Evolutionary conservation across 495 filamentous ascomycete species (phyloP), one percentile per base, ranked within the genome.

Genomic region (Rusavskia elegans): DNA sequence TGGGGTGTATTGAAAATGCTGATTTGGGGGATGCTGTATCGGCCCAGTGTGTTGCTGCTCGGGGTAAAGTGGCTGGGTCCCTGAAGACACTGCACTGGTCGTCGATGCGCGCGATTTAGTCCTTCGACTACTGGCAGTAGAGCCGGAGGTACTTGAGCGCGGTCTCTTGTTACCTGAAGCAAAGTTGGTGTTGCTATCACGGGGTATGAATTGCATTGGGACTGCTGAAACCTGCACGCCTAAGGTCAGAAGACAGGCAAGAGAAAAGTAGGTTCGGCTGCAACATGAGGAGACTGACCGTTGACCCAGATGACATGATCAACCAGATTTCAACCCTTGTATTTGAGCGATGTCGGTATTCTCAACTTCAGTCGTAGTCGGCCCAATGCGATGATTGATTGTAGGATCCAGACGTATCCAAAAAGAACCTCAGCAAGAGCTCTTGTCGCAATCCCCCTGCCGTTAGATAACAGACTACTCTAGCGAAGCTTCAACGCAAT

Each of bases 61-160:
- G 19, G 20, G 80, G 27, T 83, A 70, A 39, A 75, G 76, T 44
- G 82, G 74, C 56, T 84, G 84, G 32, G 81, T 83, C 7, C 75
- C 71, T 60, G 72, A 75, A 56, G 81, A 88, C 55, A 82, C 83
- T 14, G 81, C 77, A 49, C 86, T 90, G n/a, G 85, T 80, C 5
- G 87, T 92, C 42, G 88, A 95, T 38, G 83, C 87, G 67, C 86
- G 73, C 29, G 88, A 95, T 32, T 79, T 71, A 50, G 84, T 76
- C 42, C 85, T 77, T 61, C 79, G 83, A 59, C 73, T 74, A 53
- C 78, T 76, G 48, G 71, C 71, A 27, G 53, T 62, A 2, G 81
- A 82, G 29, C 70, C 63, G 32, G 74, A 70, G 19, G 77, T 80
- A 61, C 73, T 77, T 3, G 80, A 82, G 17, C 80, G 75, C 46